phyloP scores from a whole-genome alignment of 805 yeast genomes.

The Tetrapisispora nanseiensis region DNA sequence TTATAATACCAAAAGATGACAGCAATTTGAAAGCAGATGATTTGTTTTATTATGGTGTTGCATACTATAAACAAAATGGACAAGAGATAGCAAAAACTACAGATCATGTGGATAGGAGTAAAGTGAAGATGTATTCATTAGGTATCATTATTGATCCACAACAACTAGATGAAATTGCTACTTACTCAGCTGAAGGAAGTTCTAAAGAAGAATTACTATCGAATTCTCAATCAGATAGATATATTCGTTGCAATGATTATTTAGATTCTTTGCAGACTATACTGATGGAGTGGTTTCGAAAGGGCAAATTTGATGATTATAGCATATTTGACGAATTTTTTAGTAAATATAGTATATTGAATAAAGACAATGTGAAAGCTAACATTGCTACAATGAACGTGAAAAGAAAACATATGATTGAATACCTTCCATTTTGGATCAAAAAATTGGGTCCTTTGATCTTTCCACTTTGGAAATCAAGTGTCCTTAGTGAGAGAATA shows the following conservation, averaged over 20 bases:
- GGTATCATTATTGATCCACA: conserved; percentile 47
- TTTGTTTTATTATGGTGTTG: conserved; percentile 35
- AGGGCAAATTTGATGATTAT: conserved; percentile 6
- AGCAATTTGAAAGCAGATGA: conserved; percentile 9
- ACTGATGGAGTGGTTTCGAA: conserved; percentile 17
- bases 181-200: neutral
- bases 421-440: conserved; percentile 19
- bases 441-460: conserved; percentile 26
- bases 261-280: conserved; percentile 13
- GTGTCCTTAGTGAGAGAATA: conserved; percentile 20
- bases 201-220: neutral
- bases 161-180: neutral
- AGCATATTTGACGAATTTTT: conserved; percentile 13
- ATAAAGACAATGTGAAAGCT: neutral
- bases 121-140: conserved; percentile 53
- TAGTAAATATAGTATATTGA: conserved; percentile 3
- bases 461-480: conserved; percentile 28
- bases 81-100: conserved; percentile 14
- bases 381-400: neutral
- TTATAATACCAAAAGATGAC: conserved; percentile 31
- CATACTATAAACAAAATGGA: conserved; percentile 41
- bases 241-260: conserved; percentile 15
- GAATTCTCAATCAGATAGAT: conserved; percentile 2
- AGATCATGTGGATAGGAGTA: conserved; percentile 30
- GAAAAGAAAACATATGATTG: conserved; percentile 1